Percentiles rank a stretch among this genome's conserved stretches.
These are phyloP conservation scores for Xylariaceae sp. DNA, from an alignment of 2,329 filamentous ascomycete genomes.

Conservation along the genomic window DNA sequence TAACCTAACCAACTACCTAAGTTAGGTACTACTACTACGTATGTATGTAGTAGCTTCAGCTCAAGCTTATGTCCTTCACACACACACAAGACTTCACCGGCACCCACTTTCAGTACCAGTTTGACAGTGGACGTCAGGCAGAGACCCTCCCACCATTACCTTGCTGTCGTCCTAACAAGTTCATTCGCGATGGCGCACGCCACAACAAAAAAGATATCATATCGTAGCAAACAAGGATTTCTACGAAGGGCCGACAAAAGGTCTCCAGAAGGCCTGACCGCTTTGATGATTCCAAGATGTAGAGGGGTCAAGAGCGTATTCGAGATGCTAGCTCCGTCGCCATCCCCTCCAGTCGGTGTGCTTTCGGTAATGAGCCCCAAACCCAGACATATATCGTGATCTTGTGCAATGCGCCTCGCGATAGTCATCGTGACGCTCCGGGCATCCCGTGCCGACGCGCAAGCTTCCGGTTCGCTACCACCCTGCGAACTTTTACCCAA, in stretches of 20 bases:
- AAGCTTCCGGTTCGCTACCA: conserved; percentile 29
- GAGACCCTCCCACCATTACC: not conserved
- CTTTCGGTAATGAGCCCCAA: conserved; percentile 25
- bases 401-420: conserved; percentile 20
- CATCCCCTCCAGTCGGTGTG: conserved; percentile 23
- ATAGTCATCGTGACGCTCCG: conserved; percentile 17
- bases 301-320: conserved; percentile 5
- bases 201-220: not conserved
- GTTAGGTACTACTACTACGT: too few relatives aligned
- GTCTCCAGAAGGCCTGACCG: not conserved
- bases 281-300: conserved; percentile 14
- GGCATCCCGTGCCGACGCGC: conserved; percentile 20
- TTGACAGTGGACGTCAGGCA: not conserved
- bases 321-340: conserved; percentile 13
- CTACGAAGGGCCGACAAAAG: not conserved
- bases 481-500: conserved; percentile 10
- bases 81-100: conserved; percentile 18
- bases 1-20: too few relatives aligned
- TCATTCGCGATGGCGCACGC: not conserved
- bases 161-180: not conserved
- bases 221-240: not conserved
- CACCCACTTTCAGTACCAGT: conserved; percentile 20
- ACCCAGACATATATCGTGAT: conserved; percentile 25
- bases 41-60: conserved; percentile 13
- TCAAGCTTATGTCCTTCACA: not conserved